Percentiles rank a stretch among this genome's conserved stretches.
Conservation (phyloP, 441 rosid genomes). For the Croton laevigatus region DNA sequence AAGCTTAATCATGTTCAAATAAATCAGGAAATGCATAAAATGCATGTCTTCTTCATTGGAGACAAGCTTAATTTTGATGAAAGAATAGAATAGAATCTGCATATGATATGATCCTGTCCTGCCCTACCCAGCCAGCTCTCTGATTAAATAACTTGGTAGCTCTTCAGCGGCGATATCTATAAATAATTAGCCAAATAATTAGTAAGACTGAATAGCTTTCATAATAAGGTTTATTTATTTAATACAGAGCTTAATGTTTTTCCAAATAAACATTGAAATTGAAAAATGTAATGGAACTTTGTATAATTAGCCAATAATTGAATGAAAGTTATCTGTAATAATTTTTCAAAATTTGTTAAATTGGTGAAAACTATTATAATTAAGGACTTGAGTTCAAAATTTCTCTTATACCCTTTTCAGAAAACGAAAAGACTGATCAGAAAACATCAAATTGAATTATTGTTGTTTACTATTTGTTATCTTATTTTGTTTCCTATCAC, state of each 20-base stretch:
- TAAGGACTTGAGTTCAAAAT: too few relatives aligned
- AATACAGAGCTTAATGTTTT: neutral
- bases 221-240: neutral
- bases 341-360: too few relatives aligned
- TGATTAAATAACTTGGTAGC: neutral
- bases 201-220: neutral
- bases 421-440: too few relatives aligned
- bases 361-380: too few relatives aligned
- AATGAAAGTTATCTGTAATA: too few relatives aligned
- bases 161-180: neutral
- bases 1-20: neutral
- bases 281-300: neutral
- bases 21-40: neutral
- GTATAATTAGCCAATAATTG: neutral
- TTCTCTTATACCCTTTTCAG: too few relatives aligned
- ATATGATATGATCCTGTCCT: neutral
- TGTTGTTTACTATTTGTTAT: too few relatives aligned
- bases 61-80: conserved; percentile 4
- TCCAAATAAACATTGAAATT: neutral
- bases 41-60: neutral
- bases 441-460: too few relatives aligned
- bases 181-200: neutral
- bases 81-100: neutral
- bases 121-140: neutral
- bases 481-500: too few relatives aligned